Evolutionary conservation across 2,329 filamentous ascomycete species (phyloP).

Genomic region (Fusarium bactridioides): DNA sequence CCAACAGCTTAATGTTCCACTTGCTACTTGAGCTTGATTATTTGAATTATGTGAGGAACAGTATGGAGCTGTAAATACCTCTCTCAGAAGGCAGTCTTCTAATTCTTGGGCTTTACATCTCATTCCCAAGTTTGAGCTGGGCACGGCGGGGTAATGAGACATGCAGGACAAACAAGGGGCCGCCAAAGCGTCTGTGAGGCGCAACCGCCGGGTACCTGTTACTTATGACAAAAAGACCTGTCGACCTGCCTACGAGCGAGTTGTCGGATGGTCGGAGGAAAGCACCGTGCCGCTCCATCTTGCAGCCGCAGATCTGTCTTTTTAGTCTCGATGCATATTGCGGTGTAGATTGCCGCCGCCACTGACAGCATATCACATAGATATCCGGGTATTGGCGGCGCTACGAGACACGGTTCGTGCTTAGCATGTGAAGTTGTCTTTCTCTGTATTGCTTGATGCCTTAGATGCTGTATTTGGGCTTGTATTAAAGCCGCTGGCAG

Average conservation of each 20-base stretch:
- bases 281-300: background rate
- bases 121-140: too few species aligned
- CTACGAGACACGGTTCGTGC: fast-evolving
- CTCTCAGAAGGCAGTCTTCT: background rate
- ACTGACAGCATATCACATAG: background rate
- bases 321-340: background rate
- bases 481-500: fast-evolving
- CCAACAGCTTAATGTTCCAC: background rate
- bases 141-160: background rate
- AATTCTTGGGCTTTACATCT: background rate
- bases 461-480: fast-evolving
- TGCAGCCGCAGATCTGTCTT: background rate
- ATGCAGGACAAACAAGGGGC: background rate
- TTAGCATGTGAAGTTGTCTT: background rate
- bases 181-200: background rate
- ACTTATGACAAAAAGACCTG: background rate
- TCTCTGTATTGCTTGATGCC: too few species aligned
- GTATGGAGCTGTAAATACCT: fast-evolving
- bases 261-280: background rate
- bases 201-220: too few species aligned
- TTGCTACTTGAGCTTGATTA: fast-evolving
- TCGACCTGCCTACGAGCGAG: background rate
- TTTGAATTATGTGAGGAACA: fast-evolving
- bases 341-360: background rate
- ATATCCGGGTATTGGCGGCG: background rate